Evolutionary conservation across 257 asterid genomes (phyloP).

Genomic region (Capsicum baccatum): DNA sequence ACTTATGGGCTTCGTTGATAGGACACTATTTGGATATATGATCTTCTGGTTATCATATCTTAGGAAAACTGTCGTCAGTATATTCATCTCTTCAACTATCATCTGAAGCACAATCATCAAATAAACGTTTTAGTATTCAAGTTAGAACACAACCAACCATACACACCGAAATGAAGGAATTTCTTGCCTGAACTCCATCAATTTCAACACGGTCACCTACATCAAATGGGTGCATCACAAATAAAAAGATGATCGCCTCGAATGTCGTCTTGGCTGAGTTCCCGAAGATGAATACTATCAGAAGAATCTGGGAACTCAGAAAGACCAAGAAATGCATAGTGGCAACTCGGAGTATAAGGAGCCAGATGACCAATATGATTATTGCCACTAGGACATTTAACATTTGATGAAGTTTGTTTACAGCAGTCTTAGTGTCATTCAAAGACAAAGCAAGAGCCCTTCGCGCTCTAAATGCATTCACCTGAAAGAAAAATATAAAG

Average conservation of each 20-base stretch:
- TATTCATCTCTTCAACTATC: constrained; percentile 97
- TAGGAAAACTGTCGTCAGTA: constrained; percentile 76
- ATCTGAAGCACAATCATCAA: constrained; percentile 53
- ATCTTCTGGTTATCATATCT: constrained; percentile 79
- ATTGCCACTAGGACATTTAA: constrained; percentile 62
- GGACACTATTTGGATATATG: constrained; percentile 75
- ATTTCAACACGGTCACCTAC: constrained; percentile 96
- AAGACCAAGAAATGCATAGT: constrained; percentile 74
- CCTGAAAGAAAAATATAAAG: constrained; percentile 47
- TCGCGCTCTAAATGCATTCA: constrained; percentile 82
- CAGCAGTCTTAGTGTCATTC: constrained; percentile 94
- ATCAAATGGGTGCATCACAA: constrained; percentile 95
- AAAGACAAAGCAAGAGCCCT: constrained; percentile 87
- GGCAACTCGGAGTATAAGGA: constrained; percentile 82
- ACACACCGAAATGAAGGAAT: not conserved
- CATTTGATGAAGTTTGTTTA: constrained; percentile 84
- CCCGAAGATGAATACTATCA: constrained; percentile 90
- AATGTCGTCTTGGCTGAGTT: constrained; percentile 90
- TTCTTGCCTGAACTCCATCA: constrained; percentile 81
- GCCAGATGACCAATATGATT: constrained; percentile 63
- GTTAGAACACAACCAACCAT: not conserved
- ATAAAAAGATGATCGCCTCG: constrained; percentile 87
- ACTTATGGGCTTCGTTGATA: constrained; percentile 72
- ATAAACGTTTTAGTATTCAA: not conserved
- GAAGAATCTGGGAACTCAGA: constrained; percentile 82